A percentile compares a stretch with the other conserved stretches of the same genome.
These are phyloP conservation scores for Phyllosticta ampelicida DNA, from an alignment of 2,329 filamentous ascomycete species.

Conservation along the genomic window DNA sequence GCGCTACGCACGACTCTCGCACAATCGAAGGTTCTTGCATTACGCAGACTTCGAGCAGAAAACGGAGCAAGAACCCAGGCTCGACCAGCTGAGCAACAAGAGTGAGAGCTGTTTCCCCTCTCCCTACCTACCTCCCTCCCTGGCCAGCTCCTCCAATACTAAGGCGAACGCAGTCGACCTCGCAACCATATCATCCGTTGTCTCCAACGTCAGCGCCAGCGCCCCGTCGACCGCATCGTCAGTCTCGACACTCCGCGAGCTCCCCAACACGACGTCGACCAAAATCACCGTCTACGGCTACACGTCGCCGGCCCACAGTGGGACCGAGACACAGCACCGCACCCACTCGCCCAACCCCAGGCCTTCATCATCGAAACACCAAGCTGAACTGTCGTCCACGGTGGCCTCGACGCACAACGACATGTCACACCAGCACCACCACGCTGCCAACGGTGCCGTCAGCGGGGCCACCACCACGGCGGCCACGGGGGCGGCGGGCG, in stretches of 20 bases:
- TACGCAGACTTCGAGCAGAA: constrained; percentile 72
- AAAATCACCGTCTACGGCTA: constrained; percentile 90
- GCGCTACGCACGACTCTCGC: constrained; percentile 79
- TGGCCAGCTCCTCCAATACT: too few species aligned
- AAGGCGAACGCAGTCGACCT: constrained; percentile 54
- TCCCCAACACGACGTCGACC: constrained; percentile 43
- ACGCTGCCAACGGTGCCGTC: constrained; percentile 4
- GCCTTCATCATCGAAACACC: neutral
- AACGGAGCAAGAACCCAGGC: constrained; percentile 52
- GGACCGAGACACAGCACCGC: neutral
- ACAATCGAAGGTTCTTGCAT: constrained; percentile 83
- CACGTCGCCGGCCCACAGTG: constrained; percentile 23
- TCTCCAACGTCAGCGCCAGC: constrained; percentile 75
- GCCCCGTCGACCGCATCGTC: constrained; percentile 38
- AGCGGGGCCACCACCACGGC: neutral
- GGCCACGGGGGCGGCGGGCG: neutral
- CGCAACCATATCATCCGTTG: constrained; percentile 77
- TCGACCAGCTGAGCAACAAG: constrained; percentile 67
- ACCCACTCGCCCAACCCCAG: neutral
- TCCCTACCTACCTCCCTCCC: too few species aligned
- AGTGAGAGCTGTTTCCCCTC: constrained; percentile 39
- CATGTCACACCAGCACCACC: constrained; percentile 26
- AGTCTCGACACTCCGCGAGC: constrained; percentile 36
- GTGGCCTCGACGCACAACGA: constrained; percentile 8
- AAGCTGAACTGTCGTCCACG: constrained; percentile 12